Base-by-base conservation (phyloP, 1,284 basidiomycete species). In the Trichosporon sp. region DNA sequence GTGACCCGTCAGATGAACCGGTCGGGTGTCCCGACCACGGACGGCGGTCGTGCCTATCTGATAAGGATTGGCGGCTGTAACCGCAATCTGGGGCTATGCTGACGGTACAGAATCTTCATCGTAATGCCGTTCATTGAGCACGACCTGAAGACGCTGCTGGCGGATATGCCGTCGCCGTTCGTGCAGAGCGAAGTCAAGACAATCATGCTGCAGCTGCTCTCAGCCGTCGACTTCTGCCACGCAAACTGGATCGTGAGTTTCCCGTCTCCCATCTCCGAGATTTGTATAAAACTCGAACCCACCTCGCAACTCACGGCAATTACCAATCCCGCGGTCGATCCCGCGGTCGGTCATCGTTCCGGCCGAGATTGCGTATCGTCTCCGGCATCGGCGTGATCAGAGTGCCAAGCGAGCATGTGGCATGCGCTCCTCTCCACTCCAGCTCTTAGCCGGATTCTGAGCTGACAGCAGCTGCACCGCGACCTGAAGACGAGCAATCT, bases 91-190 rank as follows among this genome's bases (percentile, higher is more conserved):
- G 11, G 11, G 10, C 38, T 40, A 40, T 14, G 40, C 40, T 56
- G 19, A 31, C 54, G 5, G 10, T 73, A 68, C 86, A 96, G 94
- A 86, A 94, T 98, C 69, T 99, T 95, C 84, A 94, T 99, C 74
- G 96, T 98, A 38, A 98, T 98, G 95, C 96, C 98, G 79, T 99
- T 99, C 80, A 96, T 99, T 80, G 97, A 99, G 84, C 97, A 99
- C 83, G 96, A 99, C 83, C 90, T 99, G 80, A 99, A 99, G 85
- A 93, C 95, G 1, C 88, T 99, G 66, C 88, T 99, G 69, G 92
- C 91, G 11, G 87, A 93, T 73, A 98, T 98, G 94, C 92, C 94
- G 0, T 89, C 91, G 48, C 94, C 96, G 0, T 99, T 99, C 85
- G 86, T 98, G 35, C 94, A 96, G 81, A 97, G 94, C 46, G 97